Conservation (phyloP, 768 basidiomycete species). For the Suillus variegatus region DNA sequence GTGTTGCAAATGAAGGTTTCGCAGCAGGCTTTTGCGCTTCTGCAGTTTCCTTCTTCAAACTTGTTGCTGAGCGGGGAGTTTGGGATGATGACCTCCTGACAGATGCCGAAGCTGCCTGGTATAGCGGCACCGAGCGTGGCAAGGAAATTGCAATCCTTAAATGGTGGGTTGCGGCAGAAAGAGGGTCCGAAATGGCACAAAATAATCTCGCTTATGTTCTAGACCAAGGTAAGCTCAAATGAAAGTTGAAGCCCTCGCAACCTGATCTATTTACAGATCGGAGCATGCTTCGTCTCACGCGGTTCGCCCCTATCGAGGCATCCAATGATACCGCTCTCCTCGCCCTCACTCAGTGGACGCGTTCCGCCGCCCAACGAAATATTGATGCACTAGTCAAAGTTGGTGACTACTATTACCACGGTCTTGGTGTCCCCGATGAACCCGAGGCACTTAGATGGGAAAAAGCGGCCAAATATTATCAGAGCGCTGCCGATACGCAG, state of each 20-base stretch:
- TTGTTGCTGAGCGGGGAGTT: slow-evolving; percentile 88
- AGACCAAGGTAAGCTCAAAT: no score
- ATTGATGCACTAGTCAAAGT: slow-evolving; percentile 98
- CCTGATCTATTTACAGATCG: slow-evolving; percentile 48
- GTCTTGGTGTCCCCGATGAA: slow-evolving; percentile 75
- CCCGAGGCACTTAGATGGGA: slow-evolving; percentile 69
- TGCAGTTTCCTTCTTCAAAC: slow-evolving; percentile 91
- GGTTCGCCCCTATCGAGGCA: slow-evolving; percentile 68
- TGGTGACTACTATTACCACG: slow-evolving; percentile 95
- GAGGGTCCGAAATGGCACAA: slow-evolving; percentile 90
- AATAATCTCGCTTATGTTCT: slow-evolving; percentile 74
- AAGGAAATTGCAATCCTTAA: slow-evolving; percentile 84
- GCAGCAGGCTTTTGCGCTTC: slow-evolving; percentile 81
- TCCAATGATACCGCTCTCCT: slow-evolving; percentile 82
- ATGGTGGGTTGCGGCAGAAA: slow-evolving; percentile 95
- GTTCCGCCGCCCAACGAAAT: slow-evolving; percentile 91
- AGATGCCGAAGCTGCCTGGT: slow-evolving; percentile 81
- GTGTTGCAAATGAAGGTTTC: slow-evolving; percentile 42
- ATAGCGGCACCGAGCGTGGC: slow-evolving; percentile 65
- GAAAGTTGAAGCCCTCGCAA: no score
- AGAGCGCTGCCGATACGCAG: slow-evolving; percentile 91
- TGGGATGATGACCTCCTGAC: slow-evolving; percentile 80
- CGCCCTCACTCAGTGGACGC: slow-evolving; percentile 91
- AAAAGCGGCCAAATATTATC: slow-evolving; percentile 93
- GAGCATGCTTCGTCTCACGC: slow-evolving; percentile 65